A percentile compares a stretch with the other conserved stretches of the same genome.
phyloP scores from a whole-genome alignment of 116 monocot species.

The Posidonia oceanica region DNA sequence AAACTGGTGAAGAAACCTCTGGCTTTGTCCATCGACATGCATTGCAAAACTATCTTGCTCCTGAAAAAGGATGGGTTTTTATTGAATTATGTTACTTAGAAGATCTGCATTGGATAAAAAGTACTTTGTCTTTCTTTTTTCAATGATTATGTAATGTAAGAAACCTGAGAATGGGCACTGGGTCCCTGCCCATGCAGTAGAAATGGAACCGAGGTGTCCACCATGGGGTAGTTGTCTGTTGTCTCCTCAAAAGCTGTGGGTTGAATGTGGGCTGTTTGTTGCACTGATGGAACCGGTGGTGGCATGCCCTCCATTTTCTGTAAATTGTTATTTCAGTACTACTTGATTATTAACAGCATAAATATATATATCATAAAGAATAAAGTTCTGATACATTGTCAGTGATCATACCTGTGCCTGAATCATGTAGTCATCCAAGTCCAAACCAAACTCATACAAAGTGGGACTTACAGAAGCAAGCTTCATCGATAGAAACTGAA shows the following conservation, averaged over 20 bases:
- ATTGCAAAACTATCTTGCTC: background rate
- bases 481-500: slow-evolving; percentile 70
- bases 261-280: slow-evolving; percentile 12
- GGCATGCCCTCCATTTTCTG: slow-evolving; percentile 15
- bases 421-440: slow-evolving; percentile 12
- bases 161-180: slow-evolving; percentile 1
- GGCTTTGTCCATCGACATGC: background rate
- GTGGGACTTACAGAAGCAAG: slow-evolving; percentile 21
- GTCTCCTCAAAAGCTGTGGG: slow-evolving; percentile 11
- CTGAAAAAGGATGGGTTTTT: background rate
- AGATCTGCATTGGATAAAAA: background rate
- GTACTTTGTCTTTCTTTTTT: background rate
- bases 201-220: slow-evolving; percentile 12
- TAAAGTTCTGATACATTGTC: background rate
- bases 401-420: slow-evolving; percentile 1
- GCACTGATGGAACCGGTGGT: slow-evolving; percentile 8
- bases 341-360: background rate
- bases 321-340: background rate
- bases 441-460: slow-evolving; percentile 12
- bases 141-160: no score
- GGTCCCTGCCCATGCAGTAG: slow-evolving; percentile 7
- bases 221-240: slow-evolving; percentile 10
- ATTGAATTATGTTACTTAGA: background rate
- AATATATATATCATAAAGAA: background rate
- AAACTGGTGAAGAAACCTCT: background rate